A percentile compares a stretch with the other conserved stretches of the same genome.
These are phyloP conservation scores for Clarkia xantiana DNA, from an alignment of 345 rosid genomes.

Conservation along the genomic window DNA sequence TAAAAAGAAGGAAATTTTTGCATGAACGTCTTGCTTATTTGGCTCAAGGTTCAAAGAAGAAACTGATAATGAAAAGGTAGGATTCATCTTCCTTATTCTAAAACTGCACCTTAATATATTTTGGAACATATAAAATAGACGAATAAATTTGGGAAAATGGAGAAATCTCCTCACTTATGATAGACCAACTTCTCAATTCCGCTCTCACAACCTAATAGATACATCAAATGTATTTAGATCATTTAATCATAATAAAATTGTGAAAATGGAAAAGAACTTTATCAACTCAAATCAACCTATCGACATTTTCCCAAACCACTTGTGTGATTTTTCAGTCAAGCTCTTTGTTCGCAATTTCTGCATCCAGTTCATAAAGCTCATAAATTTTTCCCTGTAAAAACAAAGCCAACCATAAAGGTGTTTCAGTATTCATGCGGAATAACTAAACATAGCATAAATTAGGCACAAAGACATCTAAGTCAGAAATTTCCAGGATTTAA, in stretches of 20 bases:
- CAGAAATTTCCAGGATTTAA: no score
- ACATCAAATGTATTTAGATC: background rate
- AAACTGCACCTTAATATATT: no score
- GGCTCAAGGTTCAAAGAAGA: no score
- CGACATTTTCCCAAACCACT: slow-evolving; percentile 96
- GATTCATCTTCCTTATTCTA: no score
- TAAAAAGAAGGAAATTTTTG: no score
- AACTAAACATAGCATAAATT: no score
- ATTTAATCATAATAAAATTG: background rate
- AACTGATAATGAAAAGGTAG: no score
- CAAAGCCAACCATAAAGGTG: slow-evolving; percentile 7
- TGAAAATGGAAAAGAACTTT: background rate
- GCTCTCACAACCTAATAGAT: slow-evolving; percentile 59
- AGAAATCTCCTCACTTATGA: slow-evolving; percentile 51
- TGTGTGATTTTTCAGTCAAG: slow-evolving; percentile 89
- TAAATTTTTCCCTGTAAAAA: slow-evolving; percentile 67
- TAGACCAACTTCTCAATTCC: slow-evolving; percentile 86
- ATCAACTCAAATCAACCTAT: slow-evolving; percentile 36
- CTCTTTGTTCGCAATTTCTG: slow-evolving; percentile 87
- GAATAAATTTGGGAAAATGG: background rate
- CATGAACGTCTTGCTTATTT: no score
- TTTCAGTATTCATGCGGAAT: background rate
- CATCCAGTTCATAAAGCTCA: slow-evolving; percentile 94
- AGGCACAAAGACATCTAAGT: no score
- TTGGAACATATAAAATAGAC: background rate